Conservation (phyloP, 2,329 filamentous ascomycete species). For the Orbilia blumenaviensis region DNA sequence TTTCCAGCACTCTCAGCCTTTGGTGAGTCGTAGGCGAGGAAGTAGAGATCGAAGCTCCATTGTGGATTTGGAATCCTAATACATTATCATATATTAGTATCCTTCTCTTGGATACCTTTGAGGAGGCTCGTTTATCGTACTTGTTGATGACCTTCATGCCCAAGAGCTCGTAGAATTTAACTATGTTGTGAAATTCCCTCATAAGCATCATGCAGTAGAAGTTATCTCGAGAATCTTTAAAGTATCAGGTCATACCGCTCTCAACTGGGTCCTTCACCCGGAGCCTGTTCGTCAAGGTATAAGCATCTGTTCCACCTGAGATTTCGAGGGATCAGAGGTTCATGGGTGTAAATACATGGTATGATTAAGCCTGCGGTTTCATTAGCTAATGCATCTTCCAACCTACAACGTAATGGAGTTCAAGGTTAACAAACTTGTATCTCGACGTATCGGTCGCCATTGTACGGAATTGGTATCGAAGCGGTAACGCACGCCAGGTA, state of each 20-base stretch:
- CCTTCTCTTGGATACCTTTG: background rate
- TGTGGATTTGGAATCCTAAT: conserved; percentile 72
- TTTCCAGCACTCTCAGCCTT: conserved; percentile 77
- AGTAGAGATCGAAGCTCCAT: conserved; percentile 93
- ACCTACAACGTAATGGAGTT: background rate
- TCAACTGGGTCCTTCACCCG: conserved; percentile 92
- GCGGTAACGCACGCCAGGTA: background rate
- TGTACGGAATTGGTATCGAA: conserved; percentile 58
- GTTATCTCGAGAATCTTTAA: conserved; percentile 55
- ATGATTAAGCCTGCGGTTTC: conserved; percentile 51
- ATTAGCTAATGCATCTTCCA: background rate
- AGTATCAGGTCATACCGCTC: conserved; percentile 66
- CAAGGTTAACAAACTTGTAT: conserved; percentile 68
- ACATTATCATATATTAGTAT: background rate
- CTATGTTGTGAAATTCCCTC: conserved; percentile 59
- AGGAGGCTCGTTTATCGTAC: conserved; percentile 62
- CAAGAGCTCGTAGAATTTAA: conserved; percentile 93
- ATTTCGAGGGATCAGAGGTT: too few species aligned
- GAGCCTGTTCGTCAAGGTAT: conserved; percentile 70
- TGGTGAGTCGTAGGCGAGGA: conserved; percentile 85
- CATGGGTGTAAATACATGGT: conserved; percentile 54
- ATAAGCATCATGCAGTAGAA: background rate
- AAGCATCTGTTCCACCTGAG: conserved; percentile 53
- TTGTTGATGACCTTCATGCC: conserved; percentile 86
- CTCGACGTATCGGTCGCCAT: conserved; percentile 69